Evolutionary conservation across 371 early-diverging fungal genomes (phyloP).

Genomic region (Massospora cicadina): DNA sequence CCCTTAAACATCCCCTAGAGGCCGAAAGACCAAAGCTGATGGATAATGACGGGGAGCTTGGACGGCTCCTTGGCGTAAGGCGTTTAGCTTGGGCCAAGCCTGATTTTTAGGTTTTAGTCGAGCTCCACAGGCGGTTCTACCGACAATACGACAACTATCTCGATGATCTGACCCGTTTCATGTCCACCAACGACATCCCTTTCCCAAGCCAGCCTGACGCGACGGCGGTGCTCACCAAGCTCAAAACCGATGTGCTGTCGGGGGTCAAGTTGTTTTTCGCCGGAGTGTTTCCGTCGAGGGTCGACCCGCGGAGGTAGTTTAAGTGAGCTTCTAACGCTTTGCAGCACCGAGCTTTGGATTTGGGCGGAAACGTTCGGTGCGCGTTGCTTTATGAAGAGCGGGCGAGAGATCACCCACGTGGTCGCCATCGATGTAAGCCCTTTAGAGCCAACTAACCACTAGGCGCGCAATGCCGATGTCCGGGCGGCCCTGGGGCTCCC

Average conservation of each 20-base stretch:
- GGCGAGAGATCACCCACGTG: slow-evolving; percentile 48
- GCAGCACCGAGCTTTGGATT: slow-evolving; percentile 51
- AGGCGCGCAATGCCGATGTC: neutral
- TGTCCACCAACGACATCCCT: neutral
- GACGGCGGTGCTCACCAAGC: slow-evolving; percentile 20
- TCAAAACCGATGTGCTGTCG: slow-evolving; percentile 25
- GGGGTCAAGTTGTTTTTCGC: slow-evolving; percentile 31
- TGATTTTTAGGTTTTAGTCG: slow-evolving; percentile 23
- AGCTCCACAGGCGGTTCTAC: slow-evolving; percentile 33
- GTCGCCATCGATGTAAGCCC: slow-evolving; percentile 45
- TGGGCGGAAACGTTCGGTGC: slow-evolving; percentile 54
- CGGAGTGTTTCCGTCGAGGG: slow-evolving; percentile 30
- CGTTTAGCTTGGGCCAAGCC: neutral
- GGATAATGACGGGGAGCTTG: slow-evolving; percentile 12
- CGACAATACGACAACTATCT: slow-evolving; percentile 17
- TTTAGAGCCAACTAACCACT: neutral
- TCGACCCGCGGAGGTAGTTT: slow-evolving; percentile 21
- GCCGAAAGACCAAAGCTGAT: slow-evolving; percentile 13
- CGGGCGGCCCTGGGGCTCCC: neutral
- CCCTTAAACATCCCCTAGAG: too few species aligned
- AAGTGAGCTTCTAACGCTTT: slow-evolving; percentile 19
- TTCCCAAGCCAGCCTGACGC: neutral
- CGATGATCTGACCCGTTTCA: slow-evolving; percentile 2
- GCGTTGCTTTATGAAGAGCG: slow-evolving; percentile 30
- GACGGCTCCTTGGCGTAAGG: neutral